These are phyloP conservation scores for Fusarium aywerte DNA, from an alignment of 2,329 filamentous ascomycete genomes.

Conservation along the genomic window DNA sequence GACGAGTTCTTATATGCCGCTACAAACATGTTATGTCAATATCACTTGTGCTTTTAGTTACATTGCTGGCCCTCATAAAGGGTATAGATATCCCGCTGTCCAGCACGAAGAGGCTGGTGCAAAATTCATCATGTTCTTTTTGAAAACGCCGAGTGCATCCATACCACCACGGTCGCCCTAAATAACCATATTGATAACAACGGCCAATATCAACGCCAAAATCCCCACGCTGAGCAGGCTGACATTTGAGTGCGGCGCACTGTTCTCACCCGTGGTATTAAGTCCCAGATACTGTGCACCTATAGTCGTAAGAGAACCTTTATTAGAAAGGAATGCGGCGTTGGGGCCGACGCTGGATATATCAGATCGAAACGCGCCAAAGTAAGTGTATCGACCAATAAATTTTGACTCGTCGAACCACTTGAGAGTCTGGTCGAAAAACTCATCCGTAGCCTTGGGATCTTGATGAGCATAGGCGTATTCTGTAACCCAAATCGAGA, in stretches of 20 bases:
- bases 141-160: neutral
- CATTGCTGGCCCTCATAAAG: slow-evolving; percentile 23
- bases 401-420: slow-evolving; percentile 70
- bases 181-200: slow-evolving; percentile 7
- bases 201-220: slow-evolving; percentile 12
- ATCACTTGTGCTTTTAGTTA: slow-evolving; percentile 32
- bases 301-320: slow-evolving; percentile 78
- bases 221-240: slow-evolving; percentile 1
- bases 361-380: slow-evolving; percentile 76
- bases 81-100: slow-evolving; percentile 41
- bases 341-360: slow-evolving; percentile 81
- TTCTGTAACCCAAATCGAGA: slow-evolving; percentile 81
- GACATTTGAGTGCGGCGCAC: slow-evolving; percentile 16
- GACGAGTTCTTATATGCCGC: slow-evolving; percentile 5
- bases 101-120: slow-evolving; percentile 5
- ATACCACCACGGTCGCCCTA: neutral
- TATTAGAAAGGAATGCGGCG: slow-evolving; percentile 73
- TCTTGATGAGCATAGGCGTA: slow-evolving; percentile 71
- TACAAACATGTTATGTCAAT: slow-evolving; percentile 22
- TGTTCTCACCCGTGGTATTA: slow-evolving; percentile 55
- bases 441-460: slow-evolving; percentile 67
- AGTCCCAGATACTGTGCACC: slow-evolving; percentile 80
- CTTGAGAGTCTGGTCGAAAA: slow-evolving; percentile 73
- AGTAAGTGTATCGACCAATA: slow-evolving; percentile 77
- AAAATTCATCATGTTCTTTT: slow-evolving; percentile 14